Evolutionary conservation across 768 basidiomycete species (phyloP).

Genomic region (Lactifluus echinatus): DNA sequence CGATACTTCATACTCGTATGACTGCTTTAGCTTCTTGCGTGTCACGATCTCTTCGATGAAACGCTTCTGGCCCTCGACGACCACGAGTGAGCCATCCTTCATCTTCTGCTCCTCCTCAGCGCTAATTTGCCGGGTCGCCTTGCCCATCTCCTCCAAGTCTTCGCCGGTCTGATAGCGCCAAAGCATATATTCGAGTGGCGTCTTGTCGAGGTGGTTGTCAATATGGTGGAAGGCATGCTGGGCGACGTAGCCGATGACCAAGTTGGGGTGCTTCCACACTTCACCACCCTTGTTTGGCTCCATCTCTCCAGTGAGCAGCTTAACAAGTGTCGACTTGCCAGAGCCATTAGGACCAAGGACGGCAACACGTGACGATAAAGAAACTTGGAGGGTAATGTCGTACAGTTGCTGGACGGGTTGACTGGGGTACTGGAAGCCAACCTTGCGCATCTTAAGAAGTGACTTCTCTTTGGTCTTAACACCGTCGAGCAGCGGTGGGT

Average conservation of each 20-base stretch:
- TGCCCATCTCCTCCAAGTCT: conserved; percentile 93
- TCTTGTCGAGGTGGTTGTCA: conserved; percentile 97
- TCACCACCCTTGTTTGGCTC: conserved; percentile 95
- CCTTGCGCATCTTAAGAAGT: conserved; percentile 94
- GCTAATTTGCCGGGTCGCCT: conserved; percentile 80
- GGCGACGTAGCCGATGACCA: conserved; percentile 98
- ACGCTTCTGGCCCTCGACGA: conserved; percentile 93
- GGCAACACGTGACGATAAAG: conserved; percentile 96
- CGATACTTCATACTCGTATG: conserved; percentile 96
- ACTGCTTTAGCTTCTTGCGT: conserved; percentile 99
- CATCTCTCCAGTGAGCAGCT: conserved; percentile 92
- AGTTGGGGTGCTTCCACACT: conserved; percentile 98
- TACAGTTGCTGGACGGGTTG: conserved; percentile 81
- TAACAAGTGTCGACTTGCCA: conserved; percentile 96
- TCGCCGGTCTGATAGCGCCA: conserved; percentile 99
- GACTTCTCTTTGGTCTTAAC: conserved; percentile 99
- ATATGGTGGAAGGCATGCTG: conserved; percentile 99
- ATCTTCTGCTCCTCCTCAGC: conserved; percentile 90
- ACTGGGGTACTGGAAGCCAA: conserved; percentile 93
- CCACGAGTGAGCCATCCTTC: conserved; percentile 83
- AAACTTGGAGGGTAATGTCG: conserved; percentile 95
- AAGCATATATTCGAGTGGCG: conserved; percentile 97
- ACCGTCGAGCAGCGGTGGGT: conserved; percentile 95
- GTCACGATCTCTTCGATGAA: conserved; percentile 83
- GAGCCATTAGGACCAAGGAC: conserved; percentile 98